Evolutionary conservation across 2,329 filamentous ascomycete species (phyloP), one percentile per base, ranked within the genome.

Genomic region (Pseudogymnoascus sp.): DNA sequence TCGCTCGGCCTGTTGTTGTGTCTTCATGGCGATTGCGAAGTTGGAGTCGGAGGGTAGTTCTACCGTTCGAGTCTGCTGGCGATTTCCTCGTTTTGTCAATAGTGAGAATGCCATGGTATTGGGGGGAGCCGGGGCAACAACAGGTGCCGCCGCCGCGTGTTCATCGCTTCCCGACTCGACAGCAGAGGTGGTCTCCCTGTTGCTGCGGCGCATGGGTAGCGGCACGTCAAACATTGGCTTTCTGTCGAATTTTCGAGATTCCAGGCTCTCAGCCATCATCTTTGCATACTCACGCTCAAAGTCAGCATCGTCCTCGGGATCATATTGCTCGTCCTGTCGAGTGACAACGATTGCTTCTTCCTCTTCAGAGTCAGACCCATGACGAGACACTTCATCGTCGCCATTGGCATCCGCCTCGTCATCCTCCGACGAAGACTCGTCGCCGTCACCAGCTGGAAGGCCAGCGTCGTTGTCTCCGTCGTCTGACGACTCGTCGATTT

Each of bases 261-360:
- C 94, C 69, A 96, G 78, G 76, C 93, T 97, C 74, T 99, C 94
- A 58, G 92, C 84, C 93, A 99, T 97, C 84, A 99, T 89, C 75
- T 96, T 97, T 37, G 94, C 92, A 73, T 96, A 94, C 75, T 97
- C 94, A 68, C 93, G 90, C 71, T 99, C 95, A 72, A 99, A 99
- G 41, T 99, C 94, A 6, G 93, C 94, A 70, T 99, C 94, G 39
- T 88, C 91, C 75, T 97, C 92, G 0, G 93, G 92, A 66, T 99
- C 92, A 61, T 92, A 82, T 68, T 93, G 84, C 71, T 97, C 91
- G 72, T 96, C 90, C 70, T 93, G 88, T 63, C 92, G 86, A 47
- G 91, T 95, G 57, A 99, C 93, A 43, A 97, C 83, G 67, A 97
- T 96, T 22, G 89, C 85, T 72, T 97, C 92, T 65, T 97, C 91